phyloP scores from a whole-genome alignment of 1,284 basidiomycete species.

The Boletus holoroseus region DNA sequence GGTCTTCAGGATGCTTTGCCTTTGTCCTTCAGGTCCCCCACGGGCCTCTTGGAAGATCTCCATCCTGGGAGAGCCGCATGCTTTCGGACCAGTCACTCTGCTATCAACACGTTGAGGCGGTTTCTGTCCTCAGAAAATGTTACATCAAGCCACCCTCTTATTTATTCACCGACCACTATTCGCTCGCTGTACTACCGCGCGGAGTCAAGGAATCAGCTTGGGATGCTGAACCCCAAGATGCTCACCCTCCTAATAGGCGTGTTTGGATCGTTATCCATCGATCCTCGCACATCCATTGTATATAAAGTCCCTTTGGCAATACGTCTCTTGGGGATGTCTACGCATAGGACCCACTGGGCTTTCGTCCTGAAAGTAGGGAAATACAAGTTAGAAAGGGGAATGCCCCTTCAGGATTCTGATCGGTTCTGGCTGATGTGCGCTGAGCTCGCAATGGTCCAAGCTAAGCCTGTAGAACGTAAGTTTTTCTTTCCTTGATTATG shows the following conservation, averaged over 20 bases:
- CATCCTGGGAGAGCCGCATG: background rate
- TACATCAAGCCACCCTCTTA: conserved; percentile 18
- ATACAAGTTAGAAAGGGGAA: conserved; percentile 27
- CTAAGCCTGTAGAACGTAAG: conserved; percentile 15
- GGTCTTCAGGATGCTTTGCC: background rate
- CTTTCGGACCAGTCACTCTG: conserved; percentile 3
- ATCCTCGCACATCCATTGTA: conserved; percentile 15
- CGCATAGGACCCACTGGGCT: conserved; percentile 33
- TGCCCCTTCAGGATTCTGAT: conserved; percentile 32
- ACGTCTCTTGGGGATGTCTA: conserved; percentile 14
- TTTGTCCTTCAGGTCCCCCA: background rate
- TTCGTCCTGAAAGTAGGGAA: conserved; percentile 32
- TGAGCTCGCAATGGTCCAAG: conserved; percentile 23
- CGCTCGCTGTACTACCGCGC: conserved; percentile 35
- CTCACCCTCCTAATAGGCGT: conserved; percentile 38
- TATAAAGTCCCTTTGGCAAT: conserved; percentile 27
- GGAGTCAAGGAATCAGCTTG: conserved; percentile 26
- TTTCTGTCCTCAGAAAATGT: conserved; percentile 29
- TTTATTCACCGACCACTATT: conserved; percentile 30
- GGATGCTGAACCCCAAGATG: conserved; percentile 28
- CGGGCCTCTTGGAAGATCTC: background rate
- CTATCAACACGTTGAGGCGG: conserved; percentile 26
- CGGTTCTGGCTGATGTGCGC: conserved; percentile 42
- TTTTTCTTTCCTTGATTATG: background rate
- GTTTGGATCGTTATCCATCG: conserved; percentile 41